Evolutionary conservation across 495 filamentous ascomycete species (phyloP), one percentile per base, ranked within the genome.

Genomic region (Neurospora sp.): DNA sequence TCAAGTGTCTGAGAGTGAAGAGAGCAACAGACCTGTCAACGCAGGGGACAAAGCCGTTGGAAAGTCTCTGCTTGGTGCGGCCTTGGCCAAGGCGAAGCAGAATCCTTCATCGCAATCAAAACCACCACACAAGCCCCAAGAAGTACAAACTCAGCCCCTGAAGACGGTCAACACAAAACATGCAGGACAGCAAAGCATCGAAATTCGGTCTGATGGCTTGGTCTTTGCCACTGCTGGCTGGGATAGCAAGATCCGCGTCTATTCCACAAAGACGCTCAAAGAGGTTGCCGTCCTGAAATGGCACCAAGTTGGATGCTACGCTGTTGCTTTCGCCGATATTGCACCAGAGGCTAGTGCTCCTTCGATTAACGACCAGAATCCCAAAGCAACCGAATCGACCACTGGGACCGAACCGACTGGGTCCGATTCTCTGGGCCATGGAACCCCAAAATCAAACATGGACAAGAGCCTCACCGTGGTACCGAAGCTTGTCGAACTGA

Each of bases 271-370:
- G 78, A 92, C 90, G 0, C 87, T 98, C 87, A 92, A 90, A 76
- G 95, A 98, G 82, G 77, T 99, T 3, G 96, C 96, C 5, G 96
- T 98, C 73, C 82, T 98, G 75, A 97, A 96, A 82, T 98, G 96
- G 96, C 95, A 98, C 80, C 89, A 90, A 74, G 92, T 92, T 42
- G 95, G 96, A 20, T 94, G 92, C 76, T 98, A 97, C 83, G 88
- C 92, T n/a, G 88, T 91, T 69, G 91, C 90, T 23, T 97, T 98
- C 85, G 91, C 92, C 2, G 81, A 84, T 16, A 78, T 89, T 18
- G 73, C 77, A 3, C 18, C 70, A 12, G 39, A 62, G 37, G 38
- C 69, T n/a, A 39, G 74, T n/a, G 35, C 27, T 66, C 54, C 54
- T 35, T 35, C 54, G 27, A 66, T 66, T 18, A 35, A 66, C 54